Base-by-base conservation (phyloP, 2,329 filamentous ascomycete species). In the Colletotrichum eleusines region DNA sequence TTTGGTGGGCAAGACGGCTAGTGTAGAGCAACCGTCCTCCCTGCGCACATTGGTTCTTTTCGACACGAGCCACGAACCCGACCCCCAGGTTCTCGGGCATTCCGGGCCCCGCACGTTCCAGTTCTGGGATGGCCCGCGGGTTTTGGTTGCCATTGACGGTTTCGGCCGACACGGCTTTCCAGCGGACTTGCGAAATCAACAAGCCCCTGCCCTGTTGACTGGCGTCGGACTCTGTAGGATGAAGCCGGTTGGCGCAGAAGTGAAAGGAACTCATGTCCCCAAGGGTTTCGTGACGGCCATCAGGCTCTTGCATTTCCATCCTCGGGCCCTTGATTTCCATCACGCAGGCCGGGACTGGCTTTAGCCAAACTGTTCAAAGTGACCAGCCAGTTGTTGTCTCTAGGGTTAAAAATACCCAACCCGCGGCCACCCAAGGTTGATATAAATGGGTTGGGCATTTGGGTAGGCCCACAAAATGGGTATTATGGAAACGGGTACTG, bases 1-100 rank as follows among this genome's bases (percentile, higher is more conserved):
- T 66, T 31, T 46, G 65, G 28, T n/a, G n/a, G n/a, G n/a, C n/a
- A n/a, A 57, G 42, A 62, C 40, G 51, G 50, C 40, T n/a, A 69
- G 59, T 38, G 38, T 59, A 54, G 14, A 40, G 54, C 35, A n/a
- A 26, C 53, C 33, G 46, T 35, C 31, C 63, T 48, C 33, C 63
- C 55, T 61, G n/a, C n/a, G n/a, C n/a, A n/a, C n/a, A n/a, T n/a
- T n/a, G n/a, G n/a, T n/a, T n/a, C n/a, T n/a, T n/a, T n/a, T n/a
- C n/a, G n/a, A 9, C 38, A 28, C 38, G 38, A 20, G 31, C 12
- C 48, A 33, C 53, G 33, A 14, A 18, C 28, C 44, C 26, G 18
- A 23, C 16, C 62, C 16, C 62, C 61, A 26, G 51, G 42, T 38
- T 31, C 23, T 53, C 62, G 62, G 54, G 23, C 35, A 33, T 46